These are phyloP conservation scores for Aphanocladium album DNA, from an alignment of 2,329 filamentous ascomycete genomes.

Conservation along the genomic window DNA sequence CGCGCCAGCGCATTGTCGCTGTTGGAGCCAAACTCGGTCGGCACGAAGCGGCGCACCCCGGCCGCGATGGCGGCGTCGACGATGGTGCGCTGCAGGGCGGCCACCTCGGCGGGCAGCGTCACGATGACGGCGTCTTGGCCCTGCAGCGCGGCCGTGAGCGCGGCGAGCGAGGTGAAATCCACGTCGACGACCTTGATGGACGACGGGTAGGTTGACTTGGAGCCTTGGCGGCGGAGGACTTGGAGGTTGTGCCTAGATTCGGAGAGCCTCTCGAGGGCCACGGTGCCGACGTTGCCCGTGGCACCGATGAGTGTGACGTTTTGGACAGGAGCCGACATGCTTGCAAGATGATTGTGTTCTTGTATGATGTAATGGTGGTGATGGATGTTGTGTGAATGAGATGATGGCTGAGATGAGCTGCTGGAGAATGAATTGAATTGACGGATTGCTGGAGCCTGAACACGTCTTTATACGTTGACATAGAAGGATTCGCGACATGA, in stretches of 20 bases:
- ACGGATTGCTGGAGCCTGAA: too few species aligned
- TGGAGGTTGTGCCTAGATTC: slow-evolving; percentile 32
- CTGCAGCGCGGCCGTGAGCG: slow-evolving; percentile 40
- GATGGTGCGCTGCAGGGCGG: slow-evolving; percentile 41
- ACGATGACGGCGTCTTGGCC: slow-evolving; percentile 49
- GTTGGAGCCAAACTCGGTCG: slow-evolving; percentile 41
- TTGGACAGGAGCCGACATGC: slow-evolving; percentile 16
- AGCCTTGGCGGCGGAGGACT: slow-evolving; percentile 43
- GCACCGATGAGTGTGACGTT: slow-evolving; percentile 23
- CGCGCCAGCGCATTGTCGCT: slow-evolving; percentile 16
- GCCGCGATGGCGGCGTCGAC: slow-evolving; percentile 48
- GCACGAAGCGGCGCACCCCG: slow-evolving; percentile 48
- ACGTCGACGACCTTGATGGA: slow-evolving; percentile 40
- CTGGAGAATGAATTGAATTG: not conserved
- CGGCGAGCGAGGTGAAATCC: slow-evolving; percentile 40
- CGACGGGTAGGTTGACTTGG: slow-evolving; percentile 28
- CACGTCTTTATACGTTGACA: too few species aligned
- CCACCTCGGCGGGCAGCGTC: slow-evolving; percentile 31
- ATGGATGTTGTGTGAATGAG: not conserved
- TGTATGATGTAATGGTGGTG: not conserved
- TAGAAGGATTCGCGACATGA: not conserved
- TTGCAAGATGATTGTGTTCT: not conserved
- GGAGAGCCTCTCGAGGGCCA: slow-evolving; percentile 6
- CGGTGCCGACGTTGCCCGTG: slow-evolving; percentile 8
- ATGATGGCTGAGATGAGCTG: not conserved